Base-by-base conservation (phyloP, 176 grass and related monocot genomes). In the Raddia distichophylla region DNA sequence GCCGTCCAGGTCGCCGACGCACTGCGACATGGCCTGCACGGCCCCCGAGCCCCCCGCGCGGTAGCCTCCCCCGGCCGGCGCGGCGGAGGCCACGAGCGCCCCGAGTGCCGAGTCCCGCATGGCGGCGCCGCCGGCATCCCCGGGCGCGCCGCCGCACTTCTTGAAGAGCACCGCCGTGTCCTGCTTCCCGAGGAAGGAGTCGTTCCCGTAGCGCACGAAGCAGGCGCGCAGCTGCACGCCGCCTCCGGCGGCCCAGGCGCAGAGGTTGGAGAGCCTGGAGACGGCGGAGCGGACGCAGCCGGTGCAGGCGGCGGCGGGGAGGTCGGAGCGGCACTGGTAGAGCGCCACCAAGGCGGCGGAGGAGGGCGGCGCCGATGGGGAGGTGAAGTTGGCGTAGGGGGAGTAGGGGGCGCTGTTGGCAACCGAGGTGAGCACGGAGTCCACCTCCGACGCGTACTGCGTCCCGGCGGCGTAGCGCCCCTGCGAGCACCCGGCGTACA, bases 1-100 rank as follows among this genome's bases (percentile, higher is more conserved):
- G 37, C 72, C 90, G 40, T 15, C 69, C n/a, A 94, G 92, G 74
- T 97, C 94, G 3, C 92, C 94, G 0, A 92, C 94, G 77, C 94
- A 97, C 91, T 97, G 94, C 10, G 92, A 93, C 87, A 94, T 87
- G 58, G 94, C 94, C 92, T 94, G 94, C 46, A 97, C 92, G 60
- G 62, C 85, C 0, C 92, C 90, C 0, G 90, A 87, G 0, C 87
- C 90, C 0, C 94, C 94, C 2, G 91, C 84, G 8, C 94, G 90
- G 83, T 83, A 97, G 2, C 78, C 80, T 13, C 87, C 94, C 0
- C 91, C 91, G 5, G 64, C 72, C 3, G 87, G 71, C 8, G 77
- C 94, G 8, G 83, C 69, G 2, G 72, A 19, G 3, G 77, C 52
- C 11, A 94, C 85, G 18, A 94, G 82, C 57, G 76, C 83, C 20